Conservation (phyloP, 2,329 filamentous ascomycete species). For the Reticulascus tulasneorum region DNA sequence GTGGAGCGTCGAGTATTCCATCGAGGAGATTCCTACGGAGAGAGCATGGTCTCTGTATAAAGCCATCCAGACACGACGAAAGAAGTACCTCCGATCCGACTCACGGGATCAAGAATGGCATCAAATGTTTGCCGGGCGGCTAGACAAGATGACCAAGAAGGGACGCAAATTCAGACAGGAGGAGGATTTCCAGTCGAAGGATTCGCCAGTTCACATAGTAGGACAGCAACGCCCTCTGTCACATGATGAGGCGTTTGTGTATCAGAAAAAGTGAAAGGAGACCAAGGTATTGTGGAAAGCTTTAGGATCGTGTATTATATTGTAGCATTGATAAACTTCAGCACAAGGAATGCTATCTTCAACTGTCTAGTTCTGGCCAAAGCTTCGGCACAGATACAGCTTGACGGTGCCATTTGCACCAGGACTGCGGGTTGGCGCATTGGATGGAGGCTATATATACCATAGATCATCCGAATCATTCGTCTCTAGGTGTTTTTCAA, state of each 20-base stretch:
- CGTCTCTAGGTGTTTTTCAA: no score
- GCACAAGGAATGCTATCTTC: no score
- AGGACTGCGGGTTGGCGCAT: no score
- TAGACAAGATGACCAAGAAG: slow-evolving; percentile 37
- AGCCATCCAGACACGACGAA: slow-evolving; percentile 53
- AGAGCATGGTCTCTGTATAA: slow-evolving; percentile 51
- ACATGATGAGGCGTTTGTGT: slow-evolving; percentile 31
- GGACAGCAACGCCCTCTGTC: slow-evolving; percentile 32
- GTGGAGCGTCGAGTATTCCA: slow-evolving; percentile 77
- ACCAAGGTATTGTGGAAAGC: no score
- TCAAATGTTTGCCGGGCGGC: slow-evolving; percentile 37
- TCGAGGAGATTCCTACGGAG: slow-evolving; percentile 55
- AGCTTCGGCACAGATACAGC: no score
- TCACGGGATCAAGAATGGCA: slow-evolving; percentile 42
- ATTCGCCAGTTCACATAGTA: slow-evolving; percentile 42
- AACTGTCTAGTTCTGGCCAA: no score
- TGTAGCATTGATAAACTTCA: no score
- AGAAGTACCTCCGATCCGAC: slow-evolving; percentile 34
- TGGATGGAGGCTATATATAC: no score
- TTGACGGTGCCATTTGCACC: no score
- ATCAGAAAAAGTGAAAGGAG: slow-evolving; percentile 9
- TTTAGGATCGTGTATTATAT: no score
- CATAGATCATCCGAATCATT: no score
- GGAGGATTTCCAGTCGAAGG: slow-evolving; percentile 49
- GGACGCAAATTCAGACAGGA: slow-evolving; percentile 57